Evolutionary conservation across 345 rosid species (phyloP).

Genomic region (Lepidium sativum): DNA sequence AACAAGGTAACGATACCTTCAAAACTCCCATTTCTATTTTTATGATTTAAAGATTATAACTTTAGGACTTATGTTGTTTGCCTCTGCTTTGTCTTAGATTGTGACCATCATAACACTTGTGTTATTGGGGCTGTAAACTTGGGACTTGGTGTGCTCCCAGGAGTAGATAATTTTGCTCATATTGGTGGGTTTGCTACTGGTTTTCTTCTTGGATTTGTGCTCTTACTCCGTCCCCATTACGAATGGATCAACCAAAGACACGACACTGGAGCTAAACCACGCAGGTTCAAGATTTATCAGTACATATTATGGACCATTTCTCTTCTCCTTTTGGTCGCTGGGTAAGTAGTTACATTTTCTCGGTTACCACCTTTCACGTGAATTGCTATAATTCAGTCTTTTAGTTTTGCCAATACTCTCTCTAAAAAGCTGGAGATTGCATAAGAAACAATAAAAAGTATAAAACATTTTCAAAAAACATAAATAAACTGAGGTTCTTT

Average conservation of each 20-base stretch:
- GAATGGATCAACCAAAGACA: conserved; percentile 64
- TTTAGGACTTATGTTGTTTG: not conserved
- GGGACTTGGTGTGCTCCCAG: conserved; percentile 89
- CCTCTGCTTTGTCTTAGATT: conserved; percentile 34
- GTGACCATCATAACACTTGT: conserved; percentile 63
- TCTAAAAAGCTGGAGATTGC: not conserved
- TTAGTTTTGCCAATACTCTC: not conserved
- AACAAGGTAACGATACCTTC: conserved; percentile 50
- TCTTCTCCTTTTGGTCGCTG: conserved; percentile 49
- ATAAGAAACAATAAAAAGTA: not conserved
- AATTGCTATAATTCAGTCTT: not conserved
- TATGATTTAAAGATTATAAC: not conserved
- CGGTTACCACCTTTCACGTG: not conserved
- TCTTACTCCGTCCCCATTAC: conserved; percentile 81
- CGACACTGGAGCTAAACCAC: conserved; percentile 29
- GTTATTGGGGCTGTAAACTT: conserved; percentile 61
- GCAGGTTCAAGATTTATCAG: conserved; percentile 70
- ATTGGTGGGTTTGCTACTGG: conserved; percentile 89
- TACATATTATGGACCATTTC: conserved; percentile 66
- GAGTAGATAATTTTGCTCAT: conserved; percentile 97
- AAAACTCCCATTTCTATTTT: not conserved
- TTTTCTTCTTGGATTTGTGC: conserved; percentile 81
- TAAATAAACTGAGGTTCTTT: not conserved
- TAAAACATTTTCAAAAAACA: not conserved
- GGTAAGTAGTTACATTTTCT: conserved; percentile 39